Base-by-base conservation (phyloP, 495 filamentous ascomycete genomes). In the Aspergillus taichungensis region DNA sequence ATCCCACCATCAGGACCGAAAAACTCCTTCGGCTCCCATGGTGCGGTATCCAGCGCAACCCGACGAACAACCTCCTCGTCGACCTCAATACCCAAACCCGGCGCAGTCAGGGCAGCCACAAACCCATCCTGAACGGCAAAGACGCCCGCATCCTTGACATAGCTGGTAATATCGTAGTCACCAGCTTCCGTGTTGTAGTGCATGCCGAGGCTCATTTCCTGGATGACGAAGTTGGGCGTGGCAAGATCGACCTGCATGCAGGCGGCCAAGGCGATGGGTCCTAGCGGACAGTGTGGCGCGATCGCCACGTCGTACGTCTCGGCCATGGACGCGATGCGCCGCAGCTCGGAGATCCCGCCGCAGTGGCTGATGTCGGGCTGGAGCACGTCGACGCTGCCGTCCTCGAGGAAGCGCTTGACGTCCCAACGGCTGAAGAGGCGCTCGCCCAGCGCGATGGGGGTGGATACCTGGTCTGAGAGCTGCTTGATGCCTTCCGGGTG, bases 151-250 rank as follows among this genome's bases (percentile, higher is more conserved):
- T 87, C 77, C 47, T 74, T 76, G 6, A 82, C 68, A 52, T 88
- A 90, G 46, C 71, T 86, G 1, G 67, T 74, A 35, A 88, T 67
- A 61, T 89, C 84, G 43, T 74, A 74, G 34, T 77, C 68, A 6
- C 83, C 80, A 11, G 59, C 50, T 32, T 74, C 79, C 12, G 66
- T 66, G 52, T 88, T 88, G 57, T 89, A 89, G 62, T 90, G 85
- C 42, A 90, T 88, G 0, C 83, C 85, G 39, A 86, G 51, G 43
- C 77, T 79, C 85, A 88, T 88, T 68, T 90, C 85, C 61, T 87
- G 85, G 40, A 90, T 88, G 30, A 73, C 78, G 57, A 87, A 87
- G 55, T 90, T 88, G 2, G 83, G 67, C 29, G 70, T 79, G 8
- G 67, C 60, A 30, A 82, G 66, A 30, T 76, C 80, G 24, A 87